Evolutionary conservation across 2,329 filamentous ascomycete species (phyloP).

Genomic region (Hypomyces perniciosus): DNA sequence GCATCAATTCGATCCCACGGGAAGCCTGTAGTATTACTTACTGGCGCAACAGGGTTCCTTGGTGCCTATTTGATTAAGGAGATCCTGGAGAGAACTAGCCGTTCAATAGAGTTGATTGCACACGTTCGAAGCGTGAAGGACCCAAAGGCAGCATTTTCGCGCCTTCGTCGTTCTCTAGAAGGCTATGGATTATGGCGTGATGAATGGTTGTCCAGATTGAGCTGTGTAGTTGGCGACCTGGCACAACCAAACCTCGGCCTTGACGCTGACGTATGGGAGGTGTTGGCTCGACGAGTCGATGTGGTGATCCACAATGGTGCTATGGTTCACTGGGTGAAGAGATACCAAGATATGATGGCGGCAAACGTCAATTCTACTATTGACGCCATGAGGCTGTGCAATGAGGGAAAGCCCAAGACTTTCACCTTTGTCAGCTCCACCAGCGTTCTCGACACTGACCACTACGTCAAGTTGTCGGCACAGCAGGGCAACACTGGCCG

Average conservation of each 20-base stretch:
- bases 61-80: slow-evolving; percentile 76
- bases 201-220: slow-evolving; percentile 59
- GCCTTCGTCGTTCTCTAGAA: slow-evolving; percentile 60
- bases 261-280: slow-evolving; percentile 58
- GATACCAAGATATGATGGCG: slow-evolving; percentile 64
- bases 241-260: slow-evolving; percentile 68
- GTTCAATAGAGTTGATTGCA: slow-evolving; percentile 49
- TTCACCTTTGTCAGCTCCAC: slow-evolving; percentile 75
- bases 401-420: slow-evolving; percentile 69
- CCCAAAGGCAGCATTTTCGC: slow-evolving; percentile 51
- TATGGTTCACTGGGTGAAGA: slow-evolving; percentile 72
- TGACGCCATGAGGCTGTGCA: slow-evolving; percentile 69
- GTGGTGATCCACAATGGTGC: slow-evolving; percentile 79
- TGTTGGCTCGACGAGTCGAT: slow-evolving; percentile 60
- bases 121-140: slow-evolving; percentile 65
- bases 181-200: slow-evolving; percentile 77
- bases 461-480: slow-evolving; percentile 71
- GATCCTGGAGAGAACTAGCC: slow-evolving; percentile 48
- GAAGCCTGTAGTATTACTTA: slow-evolving; percentile 63
- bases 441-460: slow-evolving; percentile 70
- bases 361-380: slow-evolving; percentile 80
- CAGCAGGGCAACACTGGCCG: slow-evolving; percentile 45
- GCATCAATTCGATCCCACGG: slow-evolving; percentile 21
- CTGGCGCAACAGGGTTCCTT: slow-evolving; percentile 73
- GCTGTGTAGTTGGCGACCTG: slow-evolving; percentile 67